These are phyloP conservation scores for Dactylellina cionopaga DNA, from an alignment of 2,329 filamentous ascomycete species.

Conservation along the genomic window DNA sequence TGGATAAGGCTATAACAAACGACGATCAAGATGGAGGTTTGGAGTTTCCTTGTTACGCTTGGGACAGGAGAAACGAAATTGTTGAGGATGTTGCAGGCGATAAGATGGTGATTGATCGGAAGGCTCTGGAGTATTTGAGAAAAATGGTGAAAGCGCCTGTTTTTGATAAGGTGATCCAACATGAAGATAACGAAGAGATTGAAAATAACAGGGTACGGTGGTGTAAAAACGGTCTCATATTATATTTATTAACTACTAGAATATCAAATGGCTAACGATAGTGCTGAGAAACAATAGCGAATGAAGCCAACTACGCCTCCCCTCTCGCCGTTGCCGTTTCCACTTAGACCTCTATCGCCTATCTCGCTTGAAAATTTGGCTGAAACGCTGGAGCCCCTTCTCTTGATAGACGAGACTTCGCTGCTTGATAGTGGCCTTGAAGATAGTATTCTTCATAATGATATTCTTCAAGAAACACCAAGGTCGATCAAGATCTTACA, in stretches of 20 bases:
- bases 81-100: slow-evolving; percentile 17
- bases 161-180: not conserved
- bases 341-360: not conserved
- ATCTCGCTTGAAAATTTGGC: not conserved
- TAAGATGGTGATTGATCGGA: slow-evolving; percentile 35
- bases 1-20: not conserved
- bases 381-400: not conserved
- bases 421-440: not conserved
- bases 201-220: not conserved
- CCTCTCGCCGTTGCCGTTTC: slow-evolving; percentile 8
- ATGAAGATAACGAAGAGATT: not conserved
- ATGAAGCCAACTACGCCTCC: slow-evolving; percentile 17
- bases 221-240: too few relatives aligned
- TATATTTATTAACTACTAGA: not conserved
- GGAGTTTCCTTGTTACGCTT: slow-evolving; percentile 23
- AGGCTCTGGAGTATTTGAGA: slow-evolving; percentile 31
- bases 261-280: not conserved
- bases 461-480: not conserved
- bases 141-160: slow-evolving; percentile 10
- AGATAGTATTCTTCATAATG: not conserved
- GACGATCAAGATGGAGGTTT: slow-evolving; percentile 27
- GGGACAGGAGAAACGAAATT: slow-evolving; percentile 46
- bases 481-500: not conserved
- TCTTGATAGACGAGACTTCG: not conserved
- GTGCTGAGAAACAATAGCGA: too few relatives aligned